These are phyloP conservation scores for Hippophae gyantsensis DNA, from an alignment of 306 rosid genomes.

Conservation along the genomic window DNA sequence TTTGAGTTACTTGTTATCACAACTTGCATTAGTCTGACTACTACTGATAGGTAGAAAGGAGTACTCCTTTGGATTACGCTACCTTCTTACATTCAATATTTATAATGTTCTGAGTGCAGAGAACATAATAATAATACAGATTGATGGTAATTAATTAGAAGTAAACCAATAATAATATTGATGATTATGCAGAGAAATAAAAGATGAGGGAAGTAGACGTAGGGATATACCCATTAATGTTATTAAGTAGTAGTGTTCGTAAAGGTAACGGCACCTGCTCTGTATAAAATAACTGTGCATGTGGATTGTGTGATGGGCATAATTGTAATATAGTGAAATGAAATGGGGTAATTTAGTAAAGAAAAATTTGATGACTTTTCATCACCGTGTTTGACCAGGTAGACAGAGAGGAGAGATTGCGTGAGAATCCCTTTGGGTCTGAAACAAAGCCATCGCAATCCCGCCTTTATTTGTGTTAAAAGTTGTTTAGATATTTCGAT, in stretches of 20 bases:
- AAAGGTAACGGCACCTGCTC: conserved; percentile 50
- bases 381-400: conserved; percentile 71
- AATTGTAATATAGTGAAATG: background rate
- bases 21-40: too few relatives aligned
- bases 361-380: conserved; percentile 4
- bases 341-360: conserved; percentile 1
- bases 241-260: conserved; percentile 39
- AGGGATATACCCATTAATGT: too few relatives aligned
- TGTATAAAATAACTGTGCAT: conserved; percentile 4
- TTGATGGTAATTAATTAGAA: too few relatives aligned
- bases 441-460: conserved; percentile 37
- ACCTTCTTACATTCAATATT: too few relatives aligned
- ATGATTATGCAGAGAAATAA: too few relatives aligned
- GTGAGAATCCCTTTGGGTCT: conserved; percentile 59
- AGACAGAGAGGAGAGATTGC: conserved; percentile 31
- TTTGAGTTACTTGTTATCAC: too few relatives aligned
- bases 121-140: too few relatives aligned
- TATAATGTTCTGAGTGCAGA: too few relatives aligned
- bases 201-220: too few relatives aligned
- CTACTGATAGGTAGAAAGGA: too few relatives aligned
- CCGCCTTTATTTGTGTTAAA: conserved; percentile 10
- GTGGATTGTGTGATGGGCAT: background rate
- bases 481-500: conserved; percentile 7
- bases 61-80: too few relatives aligned
- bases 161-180: too few relatives aligned